phyloP scores from a whole-genome alignment of 148 eudicot species.

The Silene conica region DNA sequence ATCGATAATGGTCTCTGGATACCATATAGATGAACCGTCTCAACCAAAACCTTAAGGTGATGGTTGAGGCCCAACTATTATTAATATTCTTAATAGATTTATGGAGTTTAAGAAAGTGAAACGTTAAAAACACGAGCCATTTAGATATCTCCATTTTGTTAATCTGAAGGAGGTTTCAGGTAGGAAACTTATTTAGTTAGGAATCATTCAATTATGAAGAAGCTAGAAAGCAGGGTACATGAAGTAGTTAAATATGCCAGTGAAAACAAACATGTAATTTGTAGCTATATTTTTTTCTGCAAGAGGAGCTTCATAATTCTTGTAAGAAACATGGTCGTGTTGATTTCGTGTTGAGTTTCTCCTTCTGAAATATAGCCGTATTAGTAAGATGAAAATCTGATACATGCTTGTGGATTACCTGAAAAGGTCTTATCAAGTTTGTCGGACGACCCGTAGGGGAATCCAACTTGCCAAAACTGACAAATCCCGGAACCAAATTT shows the following conservation, averaged over 20 bases:
- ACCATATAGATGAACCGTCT: too few relatives aligned
- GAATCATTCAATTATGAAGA: not conserved
- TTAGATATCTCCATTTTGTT: conserved; percentile 15
- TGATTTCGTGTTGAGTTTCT: not conserved
- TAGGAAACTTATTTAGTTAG: not conserved
- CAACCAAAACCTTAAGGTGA: too few relatives aligned
- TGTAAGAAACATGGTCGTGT: conserved; percentile 6
- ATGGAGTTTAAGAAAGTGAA: conserved; percentile 1
- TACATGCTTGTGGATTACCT: not conserved
- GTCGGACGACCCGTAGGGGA: too few relatives aligned
- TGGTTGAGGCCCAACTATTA: too few relatives aligned
- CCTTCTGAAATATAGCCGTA: not conserved
- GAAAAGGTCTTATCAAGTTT: too few relatives aligned
- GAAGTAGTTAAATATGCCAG: too few relatives aligned
- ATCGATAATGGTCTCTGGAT: too few relatives aligned
- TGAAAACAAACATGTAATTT: too few relatives aligned
- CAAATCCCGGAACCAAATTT: not conserved
- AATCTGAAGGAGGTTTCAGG: not conserved
- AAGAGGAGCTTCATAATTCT: too few relatives aligned
- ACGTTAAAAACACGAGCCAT: not conserved
- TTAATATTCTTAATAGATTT: too few relatives aligned
- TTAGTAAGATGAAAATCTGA: not conserved
- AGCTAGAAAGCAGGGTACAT: too few relatives aligned
- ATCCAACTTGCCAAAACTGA: not conserved
- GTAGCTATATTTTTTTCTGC: too few relatives aligned